These are phyloP conservation scores for Vaccinium darrowii DNA, from an alignment of 148 eudicot species.

Conservation along the genomic window DNA sequence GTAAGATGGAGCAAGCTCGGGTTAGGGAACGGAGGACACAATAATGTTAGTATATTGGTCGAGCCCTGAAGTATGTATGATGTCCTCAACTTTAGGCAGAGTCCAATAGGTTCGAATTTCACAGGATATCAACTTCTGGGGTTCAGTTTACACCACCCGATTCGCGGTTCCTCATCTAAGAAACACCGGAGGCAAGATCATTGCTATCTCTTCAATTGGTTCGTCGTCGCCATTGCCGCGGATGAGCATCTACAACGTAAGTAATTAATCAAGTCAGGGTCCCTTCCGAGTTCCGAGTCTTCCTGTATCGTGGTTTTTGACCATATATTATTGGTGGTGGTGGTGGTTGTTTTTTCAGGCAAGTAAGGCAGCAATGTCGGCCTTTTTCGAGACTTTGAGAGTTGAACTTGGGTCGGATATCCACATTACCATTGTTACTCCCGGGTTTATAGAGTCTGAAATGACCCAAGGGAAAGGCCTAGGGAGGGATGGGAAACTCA, in stretches of 20 bases:
- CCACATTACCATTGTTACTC: conserved; percentile 56
- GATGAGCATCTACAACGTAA: conserved; percentile 51
- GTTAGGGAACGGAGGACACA: background rate
- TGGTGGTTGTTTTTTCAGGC: conserved; percentile 35
- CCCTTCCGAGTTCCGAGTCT: background rate
- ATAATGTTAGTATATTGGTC: no score
- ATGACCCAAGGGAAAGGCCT: conserved; percentile 58
- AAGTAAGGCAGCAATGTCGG: conserved; percentile 61
- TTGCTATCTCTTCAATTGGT: conserved; percentile 44
- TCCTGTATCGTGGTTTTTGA: background rate
- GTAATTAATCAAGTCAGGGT: background rate
- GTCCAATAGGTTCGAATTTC: background rate
- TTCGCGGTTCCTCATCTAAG: conserved; percentile 52
- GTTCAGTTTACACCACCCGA: conserved; percentile 43
- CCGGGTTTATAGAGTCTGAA: conserved; percentile 67
- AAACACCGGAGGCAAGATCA: conserved; percentile 46
- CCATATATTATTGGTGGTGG: background rate
- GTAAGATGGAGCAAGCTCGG: background rate
- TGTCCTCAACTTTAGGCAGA: background rate
- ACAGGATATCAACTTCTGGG: conserved; percentile 85
- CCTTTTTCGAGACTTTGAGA: conserved; percentile 58
- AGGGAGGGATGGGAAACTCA: conserved; percentile 36
- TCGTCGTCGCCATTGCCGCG: conserved; percentile 54
- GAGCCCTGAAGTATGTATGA: background rate
- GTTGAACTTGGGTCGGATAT: conserved; percentile 49